Evolutionary conservation across 2,329 filamentous ascomycete genomes (phyloP), one percentile per base, ranked within the genome.

Genomic region (Aspergillus japonicus): DNA sequence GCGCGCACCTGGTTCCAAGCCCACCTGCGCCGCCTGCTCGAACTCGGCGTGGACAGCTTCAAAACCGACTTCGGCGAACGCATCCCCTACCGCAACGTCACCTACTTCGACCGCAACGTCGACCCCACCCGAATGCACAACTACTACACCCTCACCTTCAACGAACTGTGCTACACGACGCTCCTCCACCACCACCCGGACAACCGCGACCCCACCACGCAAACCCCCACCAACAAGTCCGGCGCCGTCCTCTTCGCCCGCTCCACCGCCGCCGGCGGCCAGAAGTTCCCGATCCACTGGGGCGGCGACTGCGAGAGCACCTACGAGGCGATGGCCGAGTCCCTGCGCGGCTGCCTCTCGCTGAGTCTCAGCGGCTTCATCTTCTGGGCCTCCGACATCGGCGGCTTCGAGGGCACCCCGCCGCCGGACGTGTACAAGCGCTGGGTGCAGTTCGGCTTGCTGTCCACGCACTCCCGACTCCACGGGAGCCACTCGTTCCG

Each of bases 61-160:
- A 91, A 91, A 77, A 91, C 89, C 7, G 89, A 91, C 69, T 91
- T 91, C 72, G 88, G 88, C 57, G 89, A 91, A 76, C 82, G 89
- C 26, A 87, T 91, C 56, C 89, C 89, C 0, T 91, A 88, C 83
- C 79, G 85, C 68, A 87, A 90, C 66, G 69, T 24, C 33, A 16
- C 11, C 50, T 50, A 33, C 39, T n/a, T 23, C 21, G 39, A 44
- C 16, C 0, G 1, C 5, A n/a, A 77, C 51, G 79, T 78, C 5
- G 87, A 90, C 66, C 83, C 87, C 1, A 78, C 78, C 54, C 84
- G 83, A 66, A 91, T 91, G 88, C 89, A 91, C 77, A 91, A 91
- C 74, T 91, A 85, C 77, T 91, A 91, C 72, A 82, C 89, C n/a
- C 88, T 89, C 69, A 75, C 87, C 3, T 91, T 89, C 78, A 91